Percentiles rank a stretch among this genome's conserved stretches.
phyloP scores from a whole-genome alignment of 139 green algal species.

The Mychonastes homosphaera region DNA sequence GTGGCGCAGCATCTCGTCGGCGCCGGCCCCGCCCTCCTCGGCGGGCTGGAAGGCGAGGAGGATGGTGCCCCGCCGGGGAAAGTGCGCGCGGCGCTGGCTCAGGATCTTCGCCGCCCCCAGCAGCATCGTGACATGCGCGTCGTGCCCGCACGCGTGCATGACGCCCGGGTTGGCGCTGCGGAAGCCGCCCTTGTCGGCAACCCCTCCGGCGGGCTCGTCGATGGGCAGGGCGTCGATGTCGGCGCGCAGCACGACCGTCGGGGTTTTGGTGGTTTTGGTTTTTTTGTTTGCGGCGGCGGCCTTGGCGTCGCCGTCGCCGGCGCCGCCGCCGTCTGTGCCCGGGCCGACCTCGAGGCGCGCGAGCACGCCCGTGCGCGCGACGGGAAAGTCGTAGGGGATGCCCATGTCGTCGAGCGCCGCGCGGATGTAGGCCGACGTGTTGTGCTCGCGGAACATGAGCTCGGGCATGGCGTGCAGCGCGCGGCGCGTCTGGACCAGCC shows the following conservation, averaged over 20 bases:
- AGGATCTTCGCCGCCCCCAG: constrained; percentile 68
- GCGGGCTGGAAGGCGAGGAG: constrained; percentile 87
- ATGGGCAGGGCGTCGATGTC: constrained; percentile 90
- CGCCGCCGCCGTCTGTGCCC: constrained; percentile 34
- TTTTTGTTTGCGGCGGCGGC: no score
- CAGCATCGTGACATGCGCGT: constrained; percentile 73
- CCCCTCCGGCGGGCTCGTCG: constrained; percentile 33
- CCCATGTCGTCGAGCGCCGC: constrained; percentile 41
- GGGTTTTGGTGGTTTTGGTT: no score
- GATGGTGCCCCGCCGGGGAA: constrained; percentile 51
- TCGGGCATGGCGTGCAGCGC: constrained; percentile 59
- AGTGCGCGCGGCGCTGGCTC: constrained; percentile 33
- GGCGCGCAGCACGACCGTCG: constrained; percentile 59
- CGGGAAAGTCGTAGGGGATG: constrained; percentile 45
- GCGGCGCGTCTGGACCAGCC: constrained; percentile 27
- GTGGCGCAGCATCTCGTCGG: constrained; percentile 37
- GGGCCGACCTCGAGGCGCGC: constrained; percentile 54
- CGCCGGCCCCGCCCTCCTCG: constrained; percentile 77
- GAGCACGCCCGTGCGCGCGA: constrained; percentile 66
- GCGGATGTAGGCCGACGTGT: constrained; percentile 55
- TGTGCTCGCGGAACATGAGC: constrained; percentile 49
- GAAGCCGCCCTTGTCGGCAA: no score
- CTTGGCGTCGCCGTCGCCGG: no score
- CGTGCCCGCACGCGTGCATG: constrained; percentile 85
- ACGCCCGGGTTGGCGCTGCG: constrained; percentile 23